Conservation (phyloP, 495 filamentous ascomycete species). For the Aspergillus heteromorphus region DNA sequence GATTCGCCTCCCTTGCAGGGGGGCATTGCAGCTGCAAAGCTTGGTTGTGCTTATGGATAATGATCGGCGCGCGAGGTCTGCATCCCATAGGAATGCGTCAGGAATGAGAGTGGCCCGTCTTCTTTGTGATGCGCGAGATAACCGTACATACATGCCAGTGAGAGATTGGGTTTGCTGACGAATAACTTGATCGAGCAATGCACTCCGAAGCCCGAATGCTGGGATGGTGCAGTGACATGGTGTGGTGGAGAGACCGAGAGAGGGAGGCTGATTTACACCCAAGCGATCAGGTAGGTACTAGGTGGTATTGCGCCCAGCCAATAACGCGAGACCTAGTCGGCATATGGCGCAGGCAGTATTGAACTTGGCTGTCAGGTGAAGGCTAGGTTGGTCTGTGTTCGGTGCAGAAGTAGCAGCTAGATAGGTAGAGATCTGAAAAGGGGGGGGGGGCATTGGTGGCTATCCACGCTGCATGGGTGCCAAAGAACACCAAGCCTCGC, state of each 20-base stretch:
- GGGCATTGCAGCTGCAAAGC: neutral
- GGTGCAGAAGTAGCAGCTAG: neutral
- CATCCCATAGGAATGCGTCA: neutral
- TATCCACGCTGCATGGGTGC: neutral
- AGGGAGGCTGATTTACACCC: neutral
- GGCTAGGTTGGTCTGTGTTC: neutral
- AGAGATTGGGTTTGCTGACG: neutral
- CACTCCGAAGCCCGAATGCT: neutral
- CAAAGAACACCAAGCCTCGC: neutral
- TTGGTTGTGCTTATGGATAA: neutral
- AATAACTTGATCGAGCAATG: neutral
- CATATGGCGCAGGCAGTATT: neutral
- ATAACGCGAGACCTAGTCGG: neutral
- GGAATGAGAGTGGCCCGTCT: neutral
- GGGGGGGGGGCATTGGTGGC: neutral
- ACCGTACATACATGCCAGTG: neutral
- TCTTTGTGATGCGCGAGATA: neutral
- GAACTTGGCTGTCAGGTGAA: neutral
- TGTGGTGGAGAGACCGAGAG: too few relatives aligned
- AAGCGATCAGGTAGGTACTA: too few relatives aligned
- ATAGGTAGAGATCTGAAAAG: neutral
- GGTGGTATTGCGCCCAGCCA: neutral
- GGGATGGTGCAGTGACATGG: neutral
- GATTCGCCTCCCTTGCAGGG: neutral
- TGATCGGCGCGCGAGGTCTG: neutral